Conservation (phyloP, 176 grass and related monocot genomes). For the Avena atlantica region DNA sequence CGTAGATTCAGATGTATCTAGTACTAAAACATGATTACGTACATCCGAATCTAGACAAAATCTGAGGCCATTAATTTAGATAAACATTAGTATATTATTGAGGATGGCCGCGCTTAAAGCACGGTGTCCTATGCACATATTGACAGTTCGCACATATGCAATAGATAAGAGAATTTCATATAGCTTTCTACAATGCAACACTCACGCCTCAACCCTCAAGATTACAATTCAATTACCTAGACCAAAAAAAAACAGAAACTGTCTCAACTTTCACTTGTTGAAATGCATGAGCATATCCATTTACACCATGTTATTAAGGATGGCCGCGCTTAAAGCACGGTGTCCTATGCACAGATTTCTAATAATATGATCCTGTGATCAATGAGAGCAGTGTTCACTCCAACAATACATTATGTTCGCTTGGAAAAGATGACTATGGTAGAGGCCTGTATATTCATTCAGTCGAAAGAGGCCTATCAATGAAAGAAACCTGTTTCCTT, state of each 20-base stretch:
- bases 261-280: too few species aligned
- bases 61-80: too few species aligned
- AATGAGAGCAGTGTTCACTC: slow-evolving; percentile 5
- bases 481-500: slow-evolving; percentile 6
- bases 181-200: too few species aligned
- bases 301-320: slow-evolving; percentile 28
- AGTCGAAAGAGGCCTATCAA: background rate
- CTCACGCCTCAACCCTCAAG: too few species aligned
- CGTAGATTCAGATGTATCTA: too few species aligned
- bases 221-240: background rate
- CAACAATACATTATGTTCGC: slow-evolving; percentile 6
- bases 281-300: background rate
- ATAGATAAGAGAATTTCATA: too few species aligned
- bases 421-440: slow-evolving; percentile 31
- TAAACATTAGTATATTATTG: too few species aligned
- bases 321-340: background rate
- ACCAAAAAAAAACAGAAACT: background rate
- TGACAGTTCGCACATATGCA: too few species aligned
- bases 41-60: too few species aligned
- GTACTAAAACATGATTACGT: too few species aligned
- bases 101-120: too few species aligned
- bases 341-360: slow-evolving; percentile 32
- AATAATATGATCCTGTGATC: slow-evolving; percentile 22
- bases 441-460: slow-evolving; percentile 12
- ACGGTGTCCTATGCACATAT: too few species aligned